Base-by-base conservation (phyloP, 345 rosid species). In the Citrus trifoliata region DNA sequence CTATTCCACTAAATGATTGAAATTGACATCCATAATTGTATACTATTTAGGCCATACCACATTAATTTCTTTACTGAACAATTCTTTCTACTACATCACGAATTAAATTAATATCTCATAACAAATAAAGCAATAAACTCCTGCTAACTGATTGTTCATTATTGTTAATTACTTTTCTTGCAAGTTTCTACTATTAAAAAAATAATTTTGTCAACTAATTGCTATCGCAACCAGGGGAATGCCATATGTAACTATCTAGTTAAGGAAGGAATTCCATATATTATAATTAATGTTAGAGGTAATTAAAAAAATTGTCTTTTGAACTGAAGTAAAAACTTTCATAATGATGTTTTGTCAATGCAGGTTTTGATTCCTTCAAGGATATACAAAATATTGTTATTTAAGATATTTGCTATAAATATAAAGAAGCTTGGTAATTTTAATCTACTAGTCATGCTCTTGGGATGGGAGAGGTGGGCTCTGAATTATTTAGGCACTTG, bases 391-490 rank as follows among this genome's bases (percentile, higher is more conserved):
- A 46, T 46, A n/a, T 22, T 64, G 4, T 10, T 3, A 9, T 72
- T 79, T 33, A 73, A 73, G 77, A 73, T 79, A 38, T 73, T 79
- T 56, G 70, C 74, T 12, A 58, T 73, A 27, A 74, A 79, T 48
- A 67, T 73, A 35, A 79, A 73, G 70, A 55, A 79, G 82, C 61
- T 67, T 78, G 24, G 22, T 59, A 22, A 37, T 62, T 32, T 28
- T 78, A 61, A 79, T 74, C 59, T 68, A 42, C 40, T 82, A 73
- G 81, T 51, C 64, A 4, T 27, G 81, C 42, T 78, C 79, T 25
- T 82, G 75, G 75, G 75, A 35, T 68, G 13, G 13, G 46, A 40
- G 2, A 40, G 12, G 46, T 40, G 46, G 46, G 3, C 46, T 40
- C 1, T 38, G 46, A 40, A 40, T 40, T 40, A 40, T 40, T 40